phyloP scores from a whole-genome alignment of 148 eudicot genomes.

The Chenopodium suecicum region DNA sequence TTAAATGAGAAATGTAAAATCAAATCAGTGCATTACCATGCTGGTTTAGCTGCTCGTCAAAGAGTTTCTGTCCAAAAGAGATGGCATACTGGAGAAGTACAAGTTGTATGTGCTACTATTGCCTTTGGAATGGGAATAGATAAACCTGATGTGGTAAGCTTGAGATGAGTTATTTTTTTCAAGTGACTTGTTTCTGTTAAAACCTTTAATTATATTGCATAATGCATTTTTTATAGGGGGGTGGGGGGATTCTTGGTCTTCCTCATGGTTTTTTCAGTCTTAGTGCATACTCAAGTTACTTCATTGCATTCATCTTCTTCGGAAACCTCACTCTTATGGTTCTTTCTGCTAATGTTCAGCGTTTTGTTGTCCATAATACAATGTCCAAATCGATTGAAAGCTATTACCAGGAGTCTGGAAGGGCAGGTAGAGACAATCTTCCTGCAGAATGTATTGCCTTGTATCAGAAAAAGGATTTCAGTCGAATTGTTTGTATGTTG shows the following conservation, averaged over 20 bases:
- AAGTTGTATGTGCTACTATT: constrained; percentile 96
- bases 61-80: constrained; percentile 75
- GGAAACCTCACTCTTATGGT: constrained; percentile 7
- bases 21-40: constrained; percentile 87
- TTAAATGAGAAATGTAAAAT: constrained; percentile 80
- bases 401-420: constrained; percentile 98
- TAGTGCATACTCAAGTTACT: too few relatives aligned
- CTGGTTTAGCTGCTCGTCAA: constrained; percentile 92
- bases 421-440: constrained; percentile 95
- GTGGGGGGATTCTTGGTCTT: background rate
- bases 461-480: constrained; percentile 92
- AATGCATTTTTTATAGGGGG: background rate
- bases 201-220: background rate
- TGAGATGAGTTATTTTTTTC: background rate
- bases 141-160: constrained; percentile 95
- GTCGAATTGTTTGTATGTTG: constrained; percentile 93
- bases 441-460: constrained; percentile 69
- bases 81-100: constrained; percentile 95
- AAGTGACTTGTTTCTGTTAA: background rate
- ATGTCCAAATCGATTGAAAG: constrained; percentile 98
- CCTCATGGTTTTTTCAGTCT: too few relatives aligned
- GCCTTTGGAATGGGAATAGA: constrained; percentile 99
- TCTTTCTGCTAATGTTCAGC: constrained; percentile 45
- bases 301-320: background rate
- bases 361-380: constrained; percentile 94